Percentiles rank a stretch among this genome's conserved stretches.
Evolutionary conservation across 768 basidiomycete species (phyloP).

Genomic region (Rossbeevera mucosa): DNA sequence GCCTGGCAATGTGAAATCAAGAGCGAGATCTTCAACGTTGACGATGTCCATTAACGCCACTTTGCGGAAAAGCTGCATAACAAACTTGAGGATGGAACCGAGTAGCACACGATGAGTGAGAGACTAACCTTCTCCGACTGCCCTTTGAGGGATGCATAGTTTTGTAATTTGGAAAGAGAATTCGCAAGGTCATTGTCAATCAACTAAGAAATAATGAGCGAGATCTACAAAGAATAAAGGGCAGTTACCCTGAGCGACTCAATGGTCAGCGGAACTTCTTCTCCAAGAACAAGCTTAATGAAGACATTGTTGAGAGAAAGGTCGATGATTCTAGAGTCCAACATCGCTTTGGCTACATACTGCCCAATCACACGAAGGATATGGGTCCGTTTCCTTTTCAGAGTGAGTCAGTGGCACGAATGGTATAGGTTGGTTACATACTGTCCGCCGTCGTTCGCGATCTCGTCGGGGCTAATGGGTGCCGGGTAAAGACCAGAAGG

Average conservation of each 20-base stretch:
- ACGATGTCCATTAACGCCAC: conserved; percentile 56
- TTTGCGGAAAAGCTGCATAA: conserved; percentile 48
- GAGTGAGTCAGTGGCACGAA: not conserved
- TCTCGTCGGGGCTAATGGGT: conserved; percentile 68
- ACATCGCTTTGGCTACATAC: conserved; percentile 94
- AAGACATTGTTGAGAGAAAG: conserved; percentile 94
- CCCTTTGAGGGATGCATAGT: conserved; percentile 48
- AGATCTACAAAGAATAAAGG: not conserved
- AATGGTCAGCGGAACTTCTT: conserved; percentile 78
- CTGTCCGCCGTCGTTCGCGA: conserved; percentile 71
- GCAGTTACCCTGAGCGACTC: conserved; percentile 72
- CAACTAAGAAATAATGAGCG: conserved; percentile 42
- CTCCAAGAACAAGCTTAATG: conserved; percentile 83
- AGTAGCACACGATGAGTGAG: not conserved
- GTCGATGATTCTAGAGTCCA: conserved; percentile 97
- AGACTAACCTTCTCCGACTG: conserved; percentile 52
- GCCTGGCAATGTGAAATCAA: conserved; percentile 97
- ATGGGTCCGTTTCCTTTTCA: conserved; percentile 70
- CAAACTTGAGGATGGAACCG: not conserved
- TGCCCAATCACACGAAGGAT: conserved; percentile 89
- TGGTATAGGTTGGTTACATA: conserved; percentile 34
- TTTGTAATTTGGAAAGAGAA: conserved; percentile 77
- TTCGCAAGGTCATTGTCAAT: conserved; percentile 84
- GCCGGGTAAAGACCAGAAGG: conserved; percentile 85
- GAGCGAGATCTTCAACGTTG: conserved; percentile 78